Base-by-base conservation (phyloP, 2,329 filamentous ascomycete genomes). In the Colletotrichum australisinense region DNA sequence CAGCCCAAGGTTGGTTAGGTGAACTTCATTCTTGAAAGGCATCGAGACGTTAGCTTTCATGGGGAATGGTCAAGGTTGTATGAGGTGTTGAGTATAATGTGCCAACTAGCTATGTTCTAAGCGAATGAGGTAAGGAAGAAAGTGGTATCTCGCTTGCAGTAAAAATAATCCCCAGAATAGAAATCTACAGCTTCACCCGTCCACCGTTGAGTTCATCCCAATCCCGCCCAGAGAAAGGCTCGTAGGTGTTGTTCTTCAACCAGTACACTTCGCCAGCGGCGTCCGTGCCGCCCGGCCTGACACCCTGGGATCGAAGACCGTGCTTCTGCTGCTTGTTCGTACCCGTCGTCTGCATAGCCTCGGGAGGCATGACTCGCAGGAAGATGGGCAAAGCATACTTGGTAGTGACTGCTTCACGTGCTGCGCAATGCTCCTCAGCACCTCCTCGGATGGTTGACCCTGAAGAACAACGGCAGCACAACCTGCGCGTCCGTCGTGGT, bases 321-420 rank as follows among this genome's bases (percentile, higher is more conserved):
- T 93, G 90, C 83, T 98, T 98, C 83, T 95, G 93, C 84, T 97
- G 94, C 86, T 98, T 98, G 78, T 95, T 93, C 60, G 95, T 98
- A 0, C 95, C 94, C 5, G 95, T 97, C 1, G 90, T 87, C 78
- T 93, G 90, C 76, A 90, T 87, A 3, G 84, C 82, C 58, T 88
- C 83, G 30, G 88, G 87, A 30, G 84, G 86, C 8, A 92, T 88
- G 6, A 95, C 82, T 14, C 95, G 88, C 60, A 98, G 80, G 83
- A 97, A 98, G 1, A 97, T 77, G 0, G 95, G 95, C 5, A 92
- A 88, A 0, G 95, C 94, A 78, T 93, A 97, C 62, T 87, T 88
- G 95, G 95, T 30, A 97, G 84, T 7, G 84, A 84, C 7, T 82
- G 81, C 16, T 84, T 79, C 0, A 88, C 88, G 77, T 95, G 91